Evolutionary conservation across 2,329 filamentous ascomycete genomes (phyloP), one percentile per base, ranked within the genome.

Genomic region (Ascochyta rabiei): DNA sequence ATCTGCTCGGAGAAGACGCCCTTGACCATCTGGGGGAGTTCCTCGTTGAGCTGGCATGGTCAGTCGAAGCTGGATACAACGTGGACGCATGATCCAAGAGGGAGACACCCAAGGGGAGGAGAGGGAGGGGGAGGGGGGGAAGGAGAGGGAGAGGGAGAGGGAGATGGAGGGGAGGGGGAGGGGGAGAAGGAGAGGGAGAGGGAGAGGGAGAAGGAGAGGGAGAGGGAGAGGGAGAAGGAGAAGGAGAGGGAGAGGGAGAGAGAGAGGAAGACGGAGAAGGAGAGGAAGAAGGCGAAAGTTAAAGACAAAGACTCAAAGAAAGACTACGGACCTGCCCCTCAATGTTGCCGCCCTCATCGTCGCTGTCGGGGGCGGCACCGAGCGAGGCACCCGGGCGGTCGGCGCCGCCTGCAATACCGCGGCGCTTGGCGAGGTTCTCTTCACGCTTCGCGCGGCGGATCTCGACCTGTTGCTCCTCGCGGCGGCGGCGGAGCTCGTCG

Each of bases 1-100:
- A 99, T 97, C 80, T 98, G 92, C 63, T 99, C 93, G 62, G 95
- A 99, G 81, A 99, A 98, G 73, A 99, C 95, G 60, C 95, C 95
- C 73, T 89, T 85, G 60, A 98, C 95, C 95, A 99, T 99, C 81
- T 95, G 88, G 69, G 95, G 95, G 67, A 99, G 91, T 76, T 99
- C 95, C 79, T 97, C 93, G 76, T 95, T 96, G 76, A 99, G 84
- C 95, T 99, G 51, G 28, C 33, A 26, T 8, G 37, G 64, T 71
- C 59, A 70, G 64, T 55, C 41, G 30, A 13, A 9, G 50, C 19
- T n/a, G n/a, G n/a, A n/a, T n/a, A 48, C 47, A 57, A 53, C 57
- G 26, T 6, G 23, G 23, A 4, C 23, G 2, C 5, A 24, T 4
- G 8, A 8, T 4, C 23, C 23, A 3, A 24, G 8, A n/a, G n/a